Base-by-base conservation (phyloP, 352 stramenopile species). In the Thraustochytrium striatum region DNA sequence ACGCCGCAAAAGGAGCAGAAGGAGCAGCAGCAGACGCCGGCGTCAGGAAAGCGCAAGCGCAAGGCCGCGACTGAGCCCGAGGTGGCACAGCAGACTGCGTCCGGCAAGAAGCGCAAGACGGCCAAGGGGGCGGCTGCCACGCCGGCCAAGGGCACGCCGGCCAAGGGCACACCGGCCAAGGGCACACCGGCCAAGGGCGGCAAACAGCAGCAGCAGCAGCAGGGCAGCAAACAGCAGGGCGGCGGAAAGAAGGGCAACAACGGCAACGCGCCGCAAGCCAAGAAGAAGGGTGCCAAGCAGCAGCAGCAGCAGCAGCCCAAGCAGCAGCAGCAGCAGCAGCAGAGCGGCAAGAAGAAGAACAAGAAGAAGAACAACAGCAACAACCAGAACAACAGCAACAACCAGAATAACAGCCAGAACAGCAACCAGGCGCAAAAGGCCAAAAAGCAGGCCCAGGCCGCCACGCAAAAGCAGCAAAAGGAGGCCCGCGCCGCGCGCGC, bases 11-110 rank as follows among this genome's bases (percentile, higher is more conserved):
- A 69, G 36, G 32, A 75, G 38, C 39, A 57, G 32, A n/a, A 57
- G 39, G 13, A 73, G 62, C 62, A 72, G 62, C 39, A 73, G 62
- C 62, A 61, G 32, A 28, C 32, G 62, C 39, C 62, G n/a, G 62
- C 25, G 9, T 58, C 44, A 5, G 65, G 30, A 5, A 75, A 75
- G 65, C 43, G 68, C 41, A 39, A 58, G 65, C 52, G 41, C 21
- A 70, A 70, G 59, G 25, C 41, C 35, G 33, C 33, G 9, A 7
- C 58, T 7, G 53, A 36, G n/a, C n/a, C 53, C n/a, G 28, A 61
- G 32, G 19, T 47, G 44, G 33, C 38, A 69, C 13, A 43, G 5
- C 25, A 13, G 58, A 52, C 36, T n/a, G n/a, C n/a, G 59, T 38
- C 55, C 19, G 32, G 7, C 28, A 61, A 47, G 59, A 30, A 50